These are phyloP conservation scores for Xylaria sp. DNA, from an alignment of 2,329 filamentous ascomycete species.

Conservation along the genomic window DNA sequence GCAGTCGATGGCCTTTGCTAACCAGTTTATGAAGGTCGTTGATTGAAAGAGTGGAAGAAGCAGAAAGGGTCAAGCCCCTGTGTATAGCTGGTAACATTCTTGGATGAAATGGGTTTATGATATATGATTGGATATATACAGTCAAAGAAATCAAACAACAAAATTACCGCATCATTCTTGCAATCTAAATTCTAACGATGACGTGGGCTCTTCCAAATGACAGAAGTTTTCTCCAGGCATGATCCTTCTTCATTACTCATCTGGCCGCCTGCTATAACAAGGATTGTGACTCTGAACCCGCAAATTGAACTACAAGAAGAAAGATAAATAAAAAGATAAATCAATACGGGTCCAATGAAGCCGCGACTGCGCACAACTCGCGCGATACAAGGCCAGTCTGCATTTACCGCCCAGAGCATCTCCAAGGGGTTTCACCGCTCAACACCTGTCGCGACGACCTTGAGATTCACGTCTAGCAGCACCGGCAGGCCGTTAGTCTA, in stretches of 20 bases:
- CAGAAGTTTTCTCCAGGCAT: background rate
- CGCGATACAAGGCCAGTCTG: conserved; percentile 32
- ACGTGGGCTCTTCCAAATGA: background rate
- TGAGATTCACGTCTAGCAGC: background rate
- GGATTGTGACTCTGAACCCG: background rate
- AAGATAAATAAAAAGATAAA: background rate
- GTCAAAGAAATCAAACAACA: conserved; percentile 5
- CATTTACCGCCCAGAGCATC: background rate
- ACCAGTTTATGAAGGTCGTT: conserved; percentile 49
- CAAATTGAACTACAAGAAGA: background rate
- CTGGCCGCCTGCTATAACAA: background rate
- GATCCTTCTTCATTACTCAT: background rate
- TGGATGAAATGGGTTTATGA: conserved; percentile 15
- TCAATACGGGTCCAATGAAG: background rate
- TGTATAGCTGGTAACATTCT: conserved; percentile 23
- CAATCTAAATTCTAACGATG: background rate
- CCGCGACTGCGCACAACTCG: background rate
- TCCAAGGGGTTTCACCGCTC: background rate
- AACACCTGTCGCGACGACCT: background rate
- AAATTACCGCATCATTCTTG: background rate
- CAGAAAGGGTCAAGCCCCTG: background rate
- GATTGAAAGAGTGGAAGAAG: conserved; percentile 42
- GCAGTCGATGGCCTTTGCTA: conserved; percentile 39
- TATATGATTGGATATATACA: conserved; percentile 7
- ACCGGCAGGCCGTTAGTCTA: background rate